Conservation (phyloP, 768 basidiomycete genomes). For the Lentinula raphanica region DNA sequence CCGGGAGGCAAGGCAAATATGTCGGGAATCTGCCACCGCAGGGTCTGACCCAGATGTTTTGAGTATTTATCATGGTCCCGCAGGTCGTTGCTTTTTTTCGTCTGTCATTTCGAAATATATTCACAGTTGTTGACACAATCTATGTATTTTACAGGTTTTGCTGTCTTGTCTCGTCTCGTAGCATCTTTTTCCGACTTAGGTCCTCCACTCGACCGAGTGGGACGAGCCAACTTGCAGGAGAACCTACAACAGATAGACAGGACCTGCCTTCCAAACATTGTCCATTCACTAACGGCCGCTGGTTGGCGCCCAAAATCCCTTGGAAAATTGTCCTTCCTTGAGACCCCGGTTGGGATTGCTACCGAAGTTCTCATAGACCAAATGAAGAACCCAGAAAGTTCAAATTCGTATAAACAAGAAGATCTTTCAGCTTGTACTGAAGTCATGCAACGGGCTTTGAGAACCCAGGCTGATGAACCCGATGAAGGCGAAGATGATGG, state of each 20-base stretch:
- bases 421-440: not conserved
- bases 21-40: not conserved
- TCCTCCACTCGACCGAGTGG: constrained; percentile 3
- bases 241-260: not conserved
- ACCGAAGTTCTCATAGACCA: constrained; percentile 1
- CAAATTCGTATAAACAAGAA: not conserved
- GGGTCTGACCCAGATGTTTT: not conserved
- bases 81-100: not conserved
- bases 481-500: constrained; percentile 33
- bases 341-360: constrained; percentile 7
- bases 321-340: not conserved
- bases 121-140: not conserved
- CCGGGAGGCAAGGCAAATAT: not conserved
- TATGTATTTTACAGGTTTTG: not conserved
- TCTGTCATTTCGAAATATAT: not conserved
- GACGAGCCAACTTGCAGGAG: not conserved
- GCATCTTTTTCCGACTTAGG: constrained; percentile 3
- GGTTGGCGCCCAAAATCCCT: not conserved
- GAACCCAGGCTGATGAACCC: not conserved
- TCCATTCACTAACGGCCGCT: not conserved
- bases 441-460: not conserved
- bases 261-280: not conserved
- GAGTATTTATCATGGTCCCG: constrained; percentile 2
- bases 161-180: not conserved
- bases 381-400: not conserved